Evolutionary conservation across 345 rosid species (phyloP).

Genomic region (Brassica incana): DNA sequence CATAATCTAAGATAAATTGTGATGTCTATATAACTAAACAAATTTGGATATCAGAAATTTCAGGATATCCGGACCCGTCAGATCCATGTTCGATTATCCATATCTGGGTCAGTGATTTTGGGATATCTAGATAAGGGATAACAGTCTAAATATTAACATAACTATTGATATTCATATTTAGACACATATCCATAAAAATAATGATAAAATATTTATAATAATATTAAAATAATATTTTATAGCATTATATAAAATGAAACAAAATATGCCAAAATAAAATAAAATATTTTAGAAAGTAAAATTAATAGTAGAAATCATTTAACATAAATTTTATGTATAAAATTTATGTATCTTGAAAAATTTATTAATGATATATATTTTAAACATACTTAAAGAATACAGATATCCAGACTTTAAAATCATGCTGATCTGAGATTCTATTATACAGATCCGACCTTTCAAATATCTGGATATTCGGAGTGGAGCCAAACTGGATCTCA

Average conservation of each 20-base stretch:
- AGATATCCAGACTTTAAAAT: neutral
- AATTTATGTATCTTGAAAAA: neutral
- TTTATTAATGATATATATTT: neutral
- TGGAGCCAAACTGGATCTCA: neutral
- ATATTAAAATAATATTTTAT: neutral
- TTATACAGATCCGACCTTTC: neutral
- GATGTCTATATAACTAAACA: neutral
- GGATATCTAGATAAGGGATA: neutral
- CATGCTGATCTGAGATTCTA: neutral
- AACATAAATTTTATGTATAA: neutral
- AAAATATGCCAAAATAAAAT: neutral
- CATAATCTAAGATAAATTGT: neutral
- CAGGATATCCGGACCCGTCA: neutral
- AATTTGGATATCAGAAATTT: neutral
- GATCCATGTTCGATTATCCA: neutral
- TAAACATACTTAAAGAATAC: neutral
- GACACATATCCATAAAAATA: neutral
- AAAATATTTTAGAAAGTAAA: neutral
- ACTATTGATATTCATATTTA: neutral
- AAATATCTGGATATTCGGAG: neutral
- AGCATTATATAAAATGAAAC: neutral
- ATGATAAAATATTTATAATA: neutral
- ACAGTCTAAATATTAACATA: neutral
- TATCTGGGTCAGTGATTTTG: neutral
- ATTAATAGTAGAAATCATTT: neutral